Conservation (phyloP, 148 eudicot genomes). For the Arbutus unedo region DNA sequence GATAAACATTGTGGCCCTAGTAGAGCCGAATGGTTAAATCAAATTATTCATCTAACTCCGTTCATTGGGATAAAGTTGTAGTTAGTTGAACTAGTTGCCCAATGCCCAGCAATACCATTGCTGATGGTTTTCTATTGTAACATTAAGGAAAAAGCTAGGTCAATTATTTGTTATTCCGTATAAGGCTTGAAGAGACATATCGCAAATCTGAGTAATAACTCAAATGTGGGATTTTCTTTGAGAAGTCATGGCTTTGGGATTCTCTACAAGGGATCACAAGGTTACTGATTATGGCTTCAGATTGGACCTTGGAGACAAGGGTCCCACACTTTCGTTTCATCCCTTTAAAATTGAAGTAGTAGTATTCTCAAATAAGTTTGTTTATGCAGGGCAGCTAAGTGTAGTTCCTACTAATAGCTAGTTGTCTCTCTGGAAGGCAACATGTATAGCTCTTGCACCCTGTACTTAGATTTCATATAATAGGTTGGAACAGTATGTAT, state of each 20-base stretch:
- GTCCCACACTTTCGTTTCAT: not conserved
- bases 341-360: not conserved
- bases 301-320: conserved; percentile 3
- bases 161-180: not conserved
- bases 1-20: not conserved
- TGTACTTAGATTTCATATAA: not conserved
- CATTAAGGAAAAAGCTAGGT: not conserved
- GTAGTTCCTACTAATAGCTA: not conserved
- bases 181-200: not conserved
- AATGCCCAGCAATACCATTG: not conserved
- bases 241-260: not conserved
- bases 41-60: not conserved
- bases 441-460: not conserved
- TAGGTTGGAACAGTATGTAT: not conserved
- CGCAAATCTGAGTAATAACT: not conserved
- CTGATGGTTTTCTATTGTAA: not conserved
- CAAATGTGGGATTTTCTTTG: not conserved
- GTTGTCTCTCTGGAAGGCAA: not conserved
- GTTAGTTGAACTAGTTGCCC: not conserved
- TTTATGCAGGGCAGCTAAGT: conserved; percentile 3
- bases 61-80: not conserved
- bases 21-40: not conserved
- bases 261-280: not conserved
- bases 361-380: not conserved
- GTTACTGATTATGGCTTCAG: not conserved